A percentile compares a stretch with the other conserved stretches of the same genome.
phyloP scores from a whole-genome alignment of 768 basidiomycete genomes.

The Trametes cubensis region DNA sequence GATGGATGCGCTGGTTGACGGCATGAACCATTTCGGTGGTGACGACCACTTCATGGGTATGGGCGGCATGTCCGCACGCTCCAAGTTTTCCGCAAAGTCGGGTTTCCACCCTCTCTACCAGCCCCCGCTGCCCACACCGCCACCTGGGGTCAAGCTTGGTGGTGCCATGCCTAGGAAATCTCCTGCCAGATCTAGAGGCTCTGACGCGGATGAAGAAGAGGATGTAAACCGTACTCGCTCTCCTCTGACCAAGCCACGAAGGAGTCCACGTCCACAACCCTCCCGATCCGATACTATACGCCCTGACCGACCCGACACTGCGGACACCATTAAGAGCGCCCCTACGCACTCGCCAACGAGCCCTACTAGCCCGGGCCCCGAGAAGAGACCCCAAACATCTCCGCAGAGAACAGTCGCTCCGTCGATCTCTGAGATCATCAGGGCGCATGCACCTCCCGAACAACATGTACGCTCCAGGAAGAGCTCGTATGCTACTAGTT shows the following conservation, averaged over 20 bases:
- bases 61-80: conserved; percentile 47
- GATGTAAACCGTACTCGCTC: conserved; percentile 12
- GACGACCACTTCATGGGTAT: conserved; percentile 53
- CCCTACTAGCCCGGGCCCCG: conserved; percentile 26
- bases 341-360: conserved; percentile 14
- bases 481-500: conserved; percentile 51
- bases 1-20: conserved; percentile 87
- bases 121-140: conserved; percentile 82
- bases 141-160: conserved; percentile 76
- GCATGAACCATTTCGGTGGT: conserved; percentile 73
- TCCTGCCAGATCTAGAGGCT: conserved; percentile 40
- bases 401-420: conserved; percentile 59
- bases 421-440: conserved; percentile 88
- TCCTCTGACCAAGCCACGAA: conserved; percentile 10
- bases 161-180: conserved; percentile 36
- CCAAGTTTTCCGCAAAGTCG: conserved; percentile 54
- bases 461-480: conserved; percentile 50
- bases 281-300: conserved; percentile 15
- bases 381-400: conserved; percentile 23
- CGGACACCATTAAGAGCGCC: conserved; percentile 4
- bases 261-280: conserved; percentile 1
- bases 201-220: conserved; percentile 60
- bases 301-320: conserved; percentile 13
- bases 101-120: conserved; percentile 77
- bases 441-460: conserved; percentile 66